Evolutionary conservation across 2,329 filamentous ascomycete genomes (phyloP), one percentile per base, ranked within the genome.

Genomic region (Monosporascus sp.): DNA sequence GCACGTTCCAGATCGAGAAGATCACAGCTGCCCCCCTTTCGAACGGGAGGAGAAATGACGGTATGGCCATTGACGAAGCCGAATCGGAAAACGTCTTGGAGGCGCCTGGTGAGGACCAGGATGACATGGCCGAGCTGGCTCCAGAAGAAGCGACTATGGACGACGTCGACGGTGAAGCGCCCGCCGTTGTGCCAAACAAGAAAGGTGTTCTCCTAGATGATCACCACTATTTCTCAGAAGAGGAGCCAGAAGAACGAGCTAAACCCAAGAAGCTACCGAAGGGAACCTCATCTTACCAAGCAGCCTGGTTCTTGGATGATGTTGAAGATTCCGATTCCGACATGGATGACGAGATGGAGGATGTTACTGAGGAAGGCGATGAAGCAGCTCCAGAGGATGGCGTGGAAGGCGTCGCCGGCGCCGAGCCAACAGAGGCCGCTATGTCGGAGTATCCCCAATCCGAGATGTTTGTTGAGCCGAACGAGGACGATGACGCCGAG

Each of bases 161-260:
- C 31, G 69, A 78, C 22, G 72, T 65, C 8, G 72, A 68, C 14
- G 65, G 74, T 4, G 74, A 67, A 14, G 71, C 68, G 66, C 74
- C 74, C 53, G 78, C 77, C 3, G 74, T 78, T 22, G 70, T 70
- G 48, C 67, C 76, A 2, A 77, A 79, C 44, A 86, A 86, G 66
- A 96, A 93, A 72, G 94, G 93, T 59, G 94, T 99, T 1, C 75
- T 99, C 41, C 78, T 99, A 9, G 94, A 99, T 61, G 93, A 97
- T 60, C 93, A 99, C 69, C 93, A 97, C 68, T 99, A 99, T 71
- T 99, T 97, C 67, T 92, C 92, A 0, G 93, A 97, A 44, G 90
- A 94, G 47, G 87, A 94, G 50, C 76, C 78, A 6, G 77, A 80
- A 43, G 77, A 84, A 50, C 75, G 83, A 18, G 72, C 78, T 37